Base-by-base conservation (phyloP, 192 early-diverging fungal species). In the Lobosporangium transversale region DNA sequence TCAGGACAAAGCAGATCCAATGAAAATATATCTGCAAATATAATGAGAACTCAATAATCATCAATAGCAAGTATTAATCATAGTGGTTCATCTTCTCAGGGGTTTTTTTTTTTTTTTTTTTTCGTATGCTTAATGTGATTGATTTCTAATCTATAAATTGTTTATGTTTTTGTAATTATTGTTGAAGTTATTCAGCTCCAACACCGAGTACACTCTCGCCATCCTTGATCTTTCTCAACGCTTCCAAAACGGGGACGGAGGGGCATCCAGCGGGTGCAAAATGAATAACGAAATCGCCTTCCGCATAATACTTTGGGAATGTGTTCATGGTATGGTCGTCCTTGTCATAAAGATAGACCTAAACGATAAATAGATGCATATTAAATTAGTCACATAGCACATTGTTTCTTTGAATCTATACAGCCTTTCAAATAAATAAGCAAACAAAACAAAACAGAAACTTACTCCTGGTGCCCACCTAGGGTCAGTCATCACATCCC, bases 261-360 rank as follows among this genome's bases (percentile, higher is more conserved):
- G 87, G 87, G 61, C 87, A 88, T 24, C 71, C 78, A 37, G 79
- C 85, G 0, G 87, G 87, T 1, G 87, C 87, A 70, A 80, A 88
- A 67, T 88, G 87, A 26, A 88, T 83, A 4, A 88, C 62, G 65
- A 88, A 88, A 59, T 88, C 81, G 18, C 83, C 85, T 0, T 54
- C 32, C 0, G 55, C 0, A 37, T 86, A 88, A 9, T 57, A 4
- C 10, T 67, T 68, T 7, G 87, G 87, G 71, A 88, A 88, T 0
- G 87, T 88, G 32, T 88, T 88, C 58, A 88, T 86, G 8, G 79
- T 82, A 37, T 81, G 87, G 44, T 88, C 82, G 37, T 88, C 80
- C 26, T 61, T 51, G n/a, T 82, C 79, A n/a, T 78, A 68, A 3
- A 83, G 31, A 26, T 84, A 68, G 2, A 80, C 76, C 50, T 82